These are phyloP conservation scores for Globisporangium yorkense DNA, from an alignment of 352 stramenopile genomes.

Conservation along the genomic window DNA sequence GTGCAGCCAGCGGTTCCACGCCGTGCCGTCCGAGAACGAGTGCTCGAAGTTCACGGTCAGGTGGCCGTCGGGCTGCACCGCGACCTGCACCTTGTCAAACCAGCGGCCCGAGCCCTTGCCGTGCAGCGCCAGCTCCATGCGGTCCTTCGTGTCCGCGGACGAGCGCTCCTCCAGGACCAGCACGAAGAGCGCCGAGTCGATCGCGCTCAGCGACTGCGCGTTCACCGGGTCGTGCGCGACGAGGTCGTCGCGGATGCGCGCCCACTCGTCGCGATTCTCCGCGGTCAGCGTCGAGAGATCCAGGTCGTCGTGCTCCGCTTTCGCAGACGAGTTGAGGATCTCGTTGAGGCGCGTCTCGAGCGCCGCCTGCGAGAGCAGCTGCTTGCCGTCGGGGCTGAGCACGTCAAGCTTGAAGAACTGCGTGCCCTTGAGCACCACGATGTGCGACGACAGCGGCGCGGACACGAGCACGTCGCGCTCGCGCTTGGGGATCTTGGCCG, in stretches of 20 bases:
- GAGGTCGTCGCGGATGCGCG: constrained; percentile 64
- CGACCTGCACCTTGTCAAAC: constrained; percentile 93
- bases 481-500: constrained; percentile 70
- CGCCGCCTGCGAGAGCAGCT: constrained; percentile 65
- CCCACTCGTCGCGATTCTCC: constrained; percentile 84
- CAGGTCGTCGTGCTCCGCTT: constrained; percentile 42
- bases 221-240: constrained; percentile 66
- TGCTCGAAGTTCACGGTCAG: constrained; percentile 94
- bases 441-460: constrained; percentile 75
- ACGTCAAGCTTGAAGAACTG: constrained; percentile 83
- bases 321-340: constrained; percentile 57
- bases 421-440: constrained; percentile 85
- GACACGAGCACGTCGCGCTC: constrained; percentile 72
- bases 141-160: constrained; percentile 57
- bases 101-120: constrained; percentile 80
- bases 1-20: constrained; percentile 91
- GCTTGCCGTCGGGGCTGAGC: constrained; percentile 76
- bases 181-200: constrained; percentile 89
- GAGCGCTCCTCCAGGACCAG: constrained; percentile 82
- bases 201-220: constrained; percentile 55
- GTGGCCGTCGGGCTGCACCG: constrained; percentile 76
- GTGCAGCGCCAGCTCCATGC: constrained; percentile 80
- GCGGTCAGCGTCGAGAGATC: constrained; percentile 77
- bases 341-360: constrained; percentile 58
- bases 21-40: constrained; percentile 90